Evolutionary conservation across 352 stramenopile species (phyloP).

Genomic region (Pythium pyrilobum): DNA sequence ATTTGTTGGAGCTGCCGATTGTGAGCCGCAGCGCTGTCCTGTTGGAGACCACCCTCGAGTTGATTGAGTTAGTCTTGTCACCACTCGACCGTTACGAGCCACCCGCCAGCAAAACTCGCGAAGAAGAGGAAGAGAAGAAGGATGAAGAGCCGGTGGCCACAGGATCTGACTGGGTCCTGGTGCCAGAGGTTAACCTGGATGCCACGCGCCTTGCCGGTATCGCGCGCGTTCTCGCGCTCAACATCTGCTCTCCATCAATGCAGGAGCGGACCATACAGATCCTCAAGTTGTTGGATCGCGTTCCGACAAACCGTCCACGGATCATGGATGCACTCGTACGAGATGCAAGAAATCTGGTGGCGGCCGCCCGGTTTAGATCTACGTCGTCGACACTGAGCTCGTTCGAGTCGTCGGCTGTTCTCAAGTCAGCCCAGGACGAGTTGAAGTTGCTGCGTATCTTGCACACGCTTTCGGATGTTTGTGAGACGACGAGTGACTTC

Average conservation of each 20-base stretch:
- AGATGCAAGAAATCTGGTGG: slow-evolving; percentile 46
- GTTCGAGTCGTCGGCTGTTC: slow-evolving; percentile 76
- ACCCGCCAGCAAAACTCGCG: slow-evolving; percentile 7
- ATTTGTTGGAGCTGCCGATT: slow-evolving; percentile 81
- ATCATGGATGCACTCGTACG: slow-evolving; percentile 66
- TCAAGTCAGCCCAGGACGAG: slow-evolving; percentile 82
- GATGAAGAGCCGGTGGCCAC: slow-evolving; percentile 21
- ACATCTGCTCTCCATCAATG: slow-evolving; percentile 77
- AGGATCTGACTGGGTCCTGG: slow-evolving; percentile 50
- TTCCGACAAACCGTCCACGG: slow-evolving; percentile 48
- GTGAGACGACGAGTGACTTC: slow-evolving; percentile 62
- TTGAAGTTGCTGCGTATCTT: slow-evolving; percentile 95
- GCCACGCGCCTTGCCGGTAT: slow-evolving; percentile 44
- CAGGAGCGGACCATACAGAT: slow-evolving; percentile 77
- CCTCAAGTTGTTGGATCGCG: slow-evolving; percentile 69
- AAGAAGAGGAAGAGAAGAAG: slow-evolving; percentile 39
- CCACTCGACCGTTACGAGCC: slow-evolving; percentile 80
- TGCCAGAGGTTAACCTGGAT: slow-evolving; percentile 59
- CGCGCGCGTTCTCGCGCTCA: slow-evolving; percentile 69
- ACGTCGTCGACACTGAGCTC: neutral
- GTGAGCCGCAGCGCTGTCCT: slow-evolving; percentile 88
- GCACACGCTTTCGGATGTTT: slow-evolving; percentile 91
- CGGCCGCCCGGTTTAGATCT: slow-evolving; percentile 22
- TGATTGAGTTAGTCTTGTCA: slow-evolving; percentile 88
- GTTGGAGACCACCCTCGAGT: slow-evolving; percentile 90